Evolutionary conservation across 1,139 yeast genomes (phyloP), one percentile per base, ranked within the genome.

Genomic region (Starmera stellimalicola): DNA sequence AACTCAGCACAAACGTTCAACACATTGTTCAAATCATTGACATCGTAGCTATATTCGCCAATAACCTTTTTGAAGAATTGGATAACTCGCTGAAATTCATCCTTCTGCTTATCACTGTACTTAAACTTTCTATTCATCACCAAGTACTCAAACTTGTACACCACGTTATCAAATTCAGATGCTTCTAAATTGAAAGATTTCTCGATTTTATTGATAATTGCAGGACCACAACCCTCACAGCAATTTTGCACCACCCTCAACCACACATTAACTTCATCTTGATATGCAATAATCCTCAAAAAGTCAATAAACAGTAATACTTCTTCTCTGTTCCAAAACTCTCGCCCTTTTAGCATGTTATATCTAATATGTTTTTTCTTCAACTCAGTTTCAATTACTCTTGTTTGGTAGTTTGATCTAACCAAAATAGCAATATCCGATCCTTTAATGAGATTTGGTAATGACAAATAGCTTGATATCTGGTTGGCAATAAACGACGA

Each of bases 261-360:
- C 26, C 73, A 60, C 0, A 94, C 83, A 20, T 72, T 52, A 35
- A 71, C 60, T 48, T 83, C 94, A 33, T 57, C 54, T 14, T 68
- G 70, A 27, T 77, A 71, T 4, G 72, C 63, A 9, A 82, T 61
- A 2, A 76, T 72, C 33, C 83, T 63, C 20, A 91, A 51, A 42
- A 78, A 74, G 48, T 78, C 83, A 32, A 87, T 40, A 35, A 83
- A 63, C 0, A 72, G 60, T 15, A 65, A 60, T 11, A 84, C 77
- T 50, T 84, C 95, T 37, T 70, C 70, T 24, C 82, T 58, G 27
- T 82, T 87, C 88, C 94, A 83, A 47, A 85, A 83, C 1, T 84
- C 78, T 33, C 65, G 63, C 0, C 95, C 95, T 34, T 78, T 73
- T 1, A 79, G 63, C 47, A 87, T 67, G 11, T 57, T 55, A 47